Evolutionary conservation across 1,284 basidiomycete species (phyloP).

Genomic region (Leccinum subfulvum): DNA sequence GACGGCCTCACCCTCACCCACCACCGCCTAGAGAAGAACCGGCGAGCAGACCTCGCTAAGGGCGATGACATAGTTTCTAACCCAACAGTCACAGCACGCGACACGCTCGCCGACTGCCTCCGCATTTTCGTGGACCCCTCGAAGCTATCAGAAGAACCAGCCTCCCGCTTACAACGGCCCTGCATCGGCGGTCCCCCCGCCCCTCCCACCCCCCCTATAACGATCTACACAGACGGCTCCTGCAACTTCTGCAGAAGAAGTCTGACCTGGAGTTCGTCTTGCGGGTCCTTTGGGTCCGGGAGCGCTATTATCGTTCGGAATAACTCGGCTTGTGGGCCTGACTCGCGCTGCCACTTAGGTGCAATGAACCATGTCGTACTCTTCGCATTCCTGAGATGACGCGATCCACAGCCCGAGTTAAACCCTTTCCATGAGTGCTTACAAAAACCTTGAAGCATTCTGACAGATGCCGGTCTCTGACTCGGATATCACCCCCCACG

Average conservation of each 20-base stretch:
- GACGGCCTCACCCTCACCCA: not conserved
- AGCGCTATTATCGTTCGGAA: too few species aligned
- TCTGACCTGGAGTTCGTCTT: too few species aligned
- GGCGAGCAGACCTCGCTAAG: not conserved
- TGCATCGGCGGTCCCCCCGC: too few species aligned
- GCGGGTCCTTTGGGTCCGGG: too few species aligned
- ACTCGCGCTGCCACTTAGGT: too few species aligned
- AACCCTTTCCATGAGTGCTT: too few species aligned
- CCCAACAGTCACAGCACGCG: not conserved
- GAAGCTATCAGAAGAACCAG: not conserved
- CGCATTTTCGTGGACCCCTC: not conserved
- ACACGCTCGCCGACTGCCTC: not conserved
- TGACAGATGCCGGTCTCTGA: slow-evolving; percentile 20
- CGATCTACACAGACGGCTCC: not conserved
- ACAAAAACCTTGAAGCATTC: too few species aligned
- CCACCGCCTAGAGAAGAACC: not conserved
- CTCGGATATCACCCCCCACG: slow-evolving; percentile 25
- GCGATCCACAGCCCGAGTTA: too few species aligned
- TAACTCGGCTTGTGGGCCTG: too few species aligned
- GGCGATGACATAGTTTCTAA: not conserved
- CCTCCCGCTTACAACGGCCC: not conserved
- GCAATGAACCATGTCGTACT: too few species aligned
- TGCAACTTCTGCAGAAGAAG: not conserved
- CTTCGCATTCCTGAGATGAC: too few species aligned
- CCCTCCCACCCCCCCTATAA: too few species aligned